phyloP scores from a whole-genome alignment of 495 filamentous ascomycete genomes.

The Penicillium malachiteum region DNA sequence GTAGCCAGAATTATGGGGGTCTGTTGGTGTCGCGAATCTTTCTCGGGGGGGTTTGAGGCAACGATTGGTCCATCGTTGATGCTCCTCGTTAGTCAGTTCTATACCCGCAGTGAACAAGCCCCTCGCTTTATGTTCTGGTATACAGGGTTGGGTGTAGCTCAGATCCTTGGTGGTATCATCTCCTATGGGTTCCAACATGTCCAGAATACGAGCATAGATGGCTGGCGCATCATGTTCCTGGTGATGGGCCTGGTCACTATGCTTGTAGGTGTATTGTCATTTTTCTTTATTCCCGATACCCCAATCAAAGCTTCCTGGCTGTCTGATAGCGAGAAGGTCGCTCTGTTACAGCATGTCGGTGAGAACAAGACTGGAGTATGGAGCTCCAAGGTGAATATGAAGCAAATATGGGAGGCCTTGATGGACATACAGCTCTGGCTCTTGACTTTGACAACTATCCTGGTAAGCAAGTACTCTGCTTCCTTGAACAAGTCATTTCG shows the following conservation, averaged over 20 bases:
- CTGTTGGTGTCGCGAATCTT: conserved; percentile 50
- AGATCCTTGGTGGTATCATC: conserved; percentile 60
- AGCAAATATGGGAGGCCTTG: conserved; percentile 33
- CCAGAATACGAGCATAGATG: conserved; percentile 33
- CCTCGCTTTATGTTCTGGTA: conserved; percentile 65
- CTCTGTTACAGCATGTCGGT: conserved; percentile 37
- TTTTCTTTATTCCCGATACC: conserved; percentile 58
- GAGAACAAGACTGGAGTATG: conserved; percentile 60
- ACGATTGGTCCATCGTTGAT: conserved; percentile 59
- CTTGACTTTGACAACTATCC: conserved; percentile 34
- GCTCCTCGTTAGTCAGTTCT: conserved; percentile 52
- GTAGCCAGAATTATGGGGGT: conserved; percentile 14
- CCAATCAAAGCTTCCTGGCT: conserved; percentile 58
- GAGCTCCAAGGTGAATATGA: conserved; percentile 40
- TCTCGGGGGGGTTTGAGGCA: conserved; percentile 66
- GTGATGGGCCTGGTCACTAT: conserved; percentile 60
- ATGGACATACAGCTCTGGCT: conserved; percentile 39
- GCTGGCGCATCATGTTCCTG: conserved; percentile 67
- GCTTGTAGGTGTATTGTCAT: conserved; percentile 48
- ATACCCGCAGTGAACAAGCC: conserved; percentile 62
- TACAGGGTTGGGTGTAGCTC: conserved; percentile 58
- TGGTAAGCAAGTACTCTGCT: conserved; percentile 12
- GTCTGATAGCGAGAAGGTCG: conserved; percentile 51
- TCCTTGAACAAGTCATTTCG: background rate
- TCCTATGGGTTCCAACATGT: conserved; percentile 53